Evolutionary conservation across 768 basidiomycete species (phyloP).

Genomic region (Phylloporus sp.): DNA sequence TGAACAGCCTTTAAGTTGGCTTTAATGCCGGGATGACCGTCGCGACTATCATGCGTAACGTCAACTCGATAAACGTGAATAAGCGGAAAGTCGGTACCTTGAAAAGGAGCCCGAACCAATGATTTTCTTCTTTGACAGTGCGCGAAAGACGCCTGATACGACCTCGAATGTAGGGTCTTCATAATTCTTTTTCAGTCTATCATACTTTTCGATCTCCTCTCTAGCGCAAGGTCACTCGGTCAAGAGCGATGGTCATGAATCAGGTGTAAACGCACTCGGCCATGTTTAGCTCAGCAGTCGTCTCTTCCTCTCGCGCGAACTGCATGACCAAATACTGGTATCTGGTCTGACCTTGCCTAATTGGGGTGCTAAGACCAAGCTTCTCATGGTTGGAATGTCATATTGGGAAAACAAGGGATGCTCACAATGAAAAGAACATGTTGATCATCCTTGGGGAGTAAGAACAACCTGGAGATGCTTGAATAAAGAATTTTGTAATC

Average conservation of each 20-base stretch:
- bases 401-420: conserved; percentile 5
- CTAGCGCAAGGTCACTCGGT: conserved; percentile 33
- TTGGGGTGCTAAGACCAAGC: conserved; percentile 90
- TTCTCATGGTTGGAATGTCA: conserved; percentile 29
- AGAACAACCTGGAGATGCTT: conserved; percentile 83
- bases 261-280: conserved; percentile 59
- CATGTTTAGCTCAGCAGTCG: conserved; percentile 92
- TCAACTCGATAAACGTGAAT: neutral
- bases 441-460: conserved; percentile 94
- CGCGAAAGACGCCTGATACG: conserved; percentile 90
- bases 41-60: conserved; percentile 49
- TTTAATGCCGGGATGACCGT: conserved; percentile 93
- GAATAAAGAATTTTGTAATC: conserved; percentile 96
- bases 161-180: conserved; percentile 96
- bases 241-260: neutral
- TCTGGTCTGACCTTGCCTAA: conserved; percentile 95
- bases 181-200: conserved; percentile 87
- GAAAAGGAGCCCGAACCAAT: conserved; percentile 83
- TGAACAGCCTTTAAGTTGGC: conserved; percentile 96
- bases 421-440: conserved; percentile 93
- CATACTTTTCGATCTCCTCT: conserved; percentile 74
- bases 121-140: conserved; percentile 86
- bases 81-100: conserved; percentile 46
- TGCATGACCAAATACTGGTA: conserved; percentile 99
- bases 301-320: conserved; percentile 95